These are phyloP conservation scores for Rubia yunnanensis DNA, from an alignment of 257 asterid genomes.

Conservation along the genomic window DNA sequence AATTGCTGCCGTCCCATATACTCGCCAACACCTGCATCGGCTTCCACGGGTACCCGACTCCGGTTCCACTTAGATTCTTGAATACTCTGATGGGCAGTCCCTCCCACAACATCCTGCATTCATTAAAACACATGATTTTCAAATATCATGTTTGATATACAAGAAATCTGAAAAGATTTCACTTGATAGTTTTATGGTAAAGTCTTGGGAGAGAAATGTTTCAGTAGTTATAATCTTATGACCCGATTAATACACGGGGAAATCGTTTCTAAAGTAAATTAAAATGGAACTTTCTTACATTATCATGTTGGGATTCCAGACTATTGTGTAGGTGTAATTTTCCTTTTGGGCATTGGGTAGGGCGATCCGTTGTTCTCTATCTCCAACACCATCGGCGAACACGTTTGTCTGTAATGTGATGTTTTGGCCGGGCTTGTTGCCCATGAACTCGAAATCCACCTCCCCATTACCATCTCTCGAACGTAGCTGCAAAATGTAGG, in stretches of 20 bases:
- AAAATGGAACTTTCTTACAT: too few relatives aligned
- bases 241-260: too few relatives aligned
- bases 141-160: too few relatives aligned
- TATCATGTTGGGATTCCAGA: not conserved
- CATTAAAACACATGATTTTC: not conserved
- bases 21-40: conserved; percentile 49
- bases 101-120: conserved; percentile 55
- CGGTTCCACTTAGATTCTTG: conserved; percentile 31
- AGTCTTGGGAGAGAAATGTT: too few relatives aligned
- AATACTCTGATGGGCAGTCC: conserved; percentile 49
- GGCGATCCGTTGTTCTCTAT: not conserved
- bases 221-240: too few relatives aligned
- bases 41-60: conserved; percentile 40
- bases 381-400: not conserved
- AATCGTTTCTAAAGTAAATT: too few relatives aligned
- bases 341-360: not conserved
- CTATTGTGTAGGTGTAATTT: not conserved
- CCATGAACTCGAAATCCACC: not conserved
- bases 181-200: too few relatives aligned
- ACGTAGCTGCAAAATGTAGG: not conserved
- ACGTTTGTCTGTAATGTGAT: not conserved
- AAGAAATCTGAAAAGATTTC: too few relatives aligned
- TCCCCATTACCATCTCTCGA: not conserved
- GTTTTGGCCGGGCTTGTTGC: not conserved
- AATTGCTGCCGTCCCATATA: conserved; percentile 46